phyloP scores from a whole-genome alignment of 352 stramenopile genomes.

The Globisporangium carolinianum region DNA sequence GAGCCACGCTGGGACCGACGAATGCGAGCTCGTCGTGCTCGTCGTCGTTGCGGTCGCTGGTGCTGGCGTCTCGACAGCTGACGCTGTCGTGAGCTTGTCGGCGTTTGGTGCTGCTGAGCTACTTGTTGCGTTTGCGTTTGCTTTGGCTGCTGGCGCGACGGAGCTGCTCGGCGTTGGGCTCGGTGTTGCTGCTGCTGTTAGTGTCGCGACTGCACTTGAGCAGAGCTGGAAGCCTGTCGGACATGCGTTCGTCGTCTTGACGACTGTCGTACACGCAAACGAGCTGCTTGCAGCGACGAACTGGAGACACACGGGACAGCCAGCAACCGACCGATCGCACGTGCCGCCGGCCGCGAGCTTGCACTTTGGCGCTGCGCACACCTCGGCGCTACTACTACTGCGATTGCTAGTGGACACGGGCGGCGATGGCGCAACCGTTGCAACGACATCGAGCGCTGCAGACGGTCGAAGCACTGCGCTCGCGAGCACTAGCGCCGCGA shows the following conservation, averaged over 20 bases:
- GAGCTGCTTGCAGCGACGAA: slow-evolving; percentile 1
- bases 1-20: slow-evolving; percentile 6
- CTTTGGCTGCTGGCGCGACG: background rate
- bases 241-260: slow-evolving; percentile 5
- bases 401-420: background rate
- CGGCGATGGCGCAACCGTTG: too few species aligned
- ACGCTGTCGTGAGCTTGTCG: slow-evolving; percentile 1
- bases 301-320: slow-evolving; percentile 9
- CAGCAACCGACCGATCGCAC: slow-evolving; percentile 9
- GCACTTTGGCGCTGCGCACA: slow-evolving; percentile 7
- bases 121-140: background rate
- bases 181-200: background rate
- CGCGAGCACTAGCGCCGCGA: slow-evolving; percentile 4
- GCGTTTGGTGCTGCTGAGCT: background rate
- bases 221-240: slow-evolving; percentile 1
- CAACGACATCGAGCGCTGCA: too few species aligned
- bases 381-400: slow-evolving; percentile 2
- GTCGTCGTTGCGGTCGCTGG: background rate
- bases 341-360: background rate
- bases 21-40: background rate
- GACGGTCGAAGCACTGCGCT: background rate
- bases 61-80: slow-evolving; percentile 1
- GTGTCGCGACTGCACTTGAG: background rate
- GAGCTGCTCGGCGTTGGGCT: background rate
- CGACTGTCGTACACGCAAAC: slow-evolving; percentile 7